Conservation (phyloP, 768 basidiomycete species). For the Chalciporus pseudorubinellus region DNA sequence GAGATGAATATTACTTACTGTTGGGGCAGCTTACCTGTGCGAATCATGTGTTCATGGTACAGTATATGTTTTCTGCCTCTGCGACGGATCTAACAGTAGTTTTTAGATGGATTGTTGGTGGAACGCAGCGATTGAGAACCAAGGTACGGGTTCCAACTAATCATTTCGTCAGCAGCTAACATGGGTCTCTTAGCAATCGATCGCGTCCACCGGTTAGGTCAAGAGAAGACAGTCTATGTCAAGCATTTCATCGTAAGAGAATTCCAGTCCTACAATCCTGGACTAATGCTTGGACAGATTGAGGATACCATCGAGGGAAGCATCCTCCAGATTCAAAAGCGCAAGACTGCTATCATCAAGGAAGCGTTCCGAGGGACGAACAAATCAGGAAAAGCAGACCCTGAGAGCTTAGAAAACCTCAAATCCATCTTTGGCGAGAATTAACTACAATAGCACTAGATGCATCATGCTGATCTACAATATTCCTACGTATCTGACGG, state of each 20-base stretch:
- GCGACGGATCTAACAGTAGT: slow-evolving; percentile 2
- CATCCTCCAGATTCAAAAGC: slow-evolving; percentile 77
- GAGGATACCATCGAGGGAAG: slow-evolving; percentile 75
- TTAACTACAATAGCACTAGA: slow-evolving; percentile 1
- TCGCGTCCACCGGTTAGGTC: slow-evolving; percentile 82
- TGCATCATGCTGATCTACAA: neutral
- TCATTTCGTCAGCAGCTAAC: slow-evolving; percentile 4
- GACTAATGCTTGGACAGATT: slow-evolving; percentile 41
- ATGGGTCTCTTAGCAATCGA: slow-evolving; percentile 62
- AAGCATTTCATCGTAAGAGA: slow-evolving; percentile 75
- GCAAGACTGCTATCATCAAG: slow-evolving; percentile 84
- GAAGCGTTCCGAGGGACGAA: slow-evolving; percentile 71
- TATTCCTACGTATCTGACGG: neutral
- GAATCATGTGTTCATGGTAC: slow-evolving; percentile 84
- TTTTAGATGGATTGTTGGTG: slow-evolving; percentile 92
- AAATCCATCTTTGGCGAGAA: slow-evolving; percentile 35
- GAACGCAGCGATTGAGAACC: slow-evolving; percentile 81
- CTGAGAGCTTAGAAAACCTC: slow-evolving; percentile 77
- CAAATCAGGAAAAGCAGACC: slow-evolving; percentile 46
- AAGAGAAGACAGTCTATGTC: slow-evolving; percentile 78
- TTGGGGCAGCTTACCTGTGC: slow-evolving; percentile 63
- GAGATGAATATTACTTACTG: neutral
- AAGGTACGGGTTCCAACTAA: slow-evolving; percentile 46
- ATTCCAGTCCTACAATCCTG: neutral
- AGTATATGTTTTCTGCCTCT: slow-evolving; percentile 1